Evolutionary conservation across 176 grass and related monocot genomes (phyloP).

Genomic region (Hyparrhenia diplandra): DNA sequence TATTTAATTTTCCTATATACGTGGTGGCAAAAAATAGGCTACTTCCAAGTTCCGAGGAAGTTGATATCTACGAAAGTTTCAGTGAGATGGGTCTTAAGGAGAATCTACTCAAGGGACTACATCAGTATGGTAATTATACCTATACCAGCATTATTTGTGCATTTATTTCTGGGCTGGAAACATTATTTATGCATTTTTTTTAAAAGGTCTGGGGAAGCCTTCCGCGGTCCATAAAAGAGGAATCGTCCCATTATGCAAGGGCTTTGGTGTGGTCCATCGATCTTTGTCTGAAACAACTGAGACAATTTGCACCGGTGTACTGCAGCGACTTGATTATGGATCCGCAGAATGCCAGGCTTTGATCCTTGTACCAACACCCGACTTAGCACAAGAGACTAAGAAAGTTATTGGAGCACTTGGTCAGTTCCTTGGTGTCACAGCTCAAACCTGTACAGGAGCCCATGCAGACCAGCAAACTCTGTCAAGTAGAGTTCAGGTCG

Average conservation of each 20-base stretch:
- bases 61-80: constrained; percentile 59
- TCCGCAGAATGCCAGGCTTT: constrained; percentile 66
- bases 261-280: constrained; percentile 60
- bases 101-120: constrained; percentile 69
- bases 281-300: constrained; percentile 60
- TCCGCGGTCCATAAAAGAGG: constrained; percentile 59
- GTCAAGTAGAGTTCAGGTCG: constrained; percentile 40
- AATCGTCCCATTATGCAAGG: constrained; percentile 69
- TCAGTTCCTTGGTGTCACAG: constrained; percentile 58
- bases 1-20: constrained; percentile 16
- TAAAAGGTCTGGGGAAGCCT: constrained; percentile 66
- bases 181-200: background rate
- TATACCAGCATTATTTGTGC: background rate
- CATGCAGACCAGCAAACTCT: constrained; percentile 44
- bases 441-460: constrained; percentile 54
- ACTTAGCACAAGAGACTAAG: constrained; percentile 49
- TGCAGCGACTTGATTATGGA: constrained; percentile 64
- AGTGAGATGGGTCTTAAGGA: constrained; percentile 60
- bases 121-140: constrained; percentile 51
- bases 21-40: constrained; percentile 1
- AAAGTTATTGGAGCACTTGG: constrained; percentile 67
- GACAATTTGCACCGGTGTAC: constrained; percentile 59
- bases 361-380: constrained; percentile 61
- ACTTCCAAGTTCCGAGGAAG: constrained; percentile 11
- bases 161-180: constrained; percentile 2